Conservation (phyloP, 2,329 filamentous ascomycete genomes). For the Trichoderma oligosporum region DNA sequence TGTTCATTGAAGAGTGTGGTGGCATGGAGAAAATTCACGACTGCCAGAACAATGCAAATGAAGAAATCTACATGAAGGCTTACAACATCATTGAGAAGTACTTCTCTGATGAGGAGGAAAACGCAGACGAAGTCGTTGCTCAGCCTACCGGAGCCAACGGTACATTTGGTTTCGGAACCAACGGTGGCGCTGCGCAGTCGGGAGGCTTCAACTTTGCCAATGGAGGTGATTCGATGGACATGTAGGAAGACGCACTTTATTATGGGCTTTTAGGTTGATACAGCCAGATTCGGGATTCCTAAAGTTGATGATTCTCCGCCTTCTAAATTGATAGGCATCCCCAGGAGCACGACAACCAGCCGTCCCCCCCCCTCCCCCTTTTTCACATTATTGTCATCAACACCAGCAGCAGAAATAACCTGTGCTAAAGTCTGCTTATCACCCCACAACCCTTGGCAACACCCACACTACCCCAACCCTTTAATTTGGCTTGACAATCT, state of each 20-base stretch:
- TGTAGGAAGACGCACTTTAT: conserved; percentile 42
- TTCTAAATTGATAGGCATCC: conserved; percentile 10
- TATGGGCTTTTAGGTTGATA: conserved; percentile 2
- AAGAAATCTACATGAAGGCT: conserved; percentile 99
- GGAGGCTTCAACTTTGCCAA: conserved; percentile 94
- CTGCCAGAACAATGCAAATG: conserved; percentile 99
- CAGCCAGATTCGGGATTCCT: not conserved
- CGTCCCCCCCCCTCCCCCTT: not conserved
- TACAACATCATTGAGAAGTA: conserved; percentile 99
- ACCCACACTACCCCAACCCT: conserved; percentile 33
- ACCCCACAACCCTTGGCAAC: conserved; percentile 30
- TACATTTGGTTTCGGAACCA: conserved; percentile 75
- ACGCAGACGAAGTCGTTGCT: conserved; percentile 75
- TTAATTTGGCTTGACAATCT: conserved; percentile 39
- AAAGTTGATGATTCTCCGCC: not conserved
- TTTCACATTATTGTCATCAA: conserved; percentile 14
- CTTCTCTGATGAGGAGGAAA: conserved; percentile 97
- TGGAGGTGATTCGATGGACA: conserved; percentile 61
- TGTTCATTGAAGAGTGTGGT: conserved; percentile 97
- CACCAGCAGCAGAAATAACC: conserved; percentile 11
- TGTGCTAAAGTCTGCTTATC: conserved; percentile 10
- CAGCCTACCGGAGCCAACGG: conserved; percentile 66
- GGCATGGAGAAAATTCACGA: conserved; percentile 99
- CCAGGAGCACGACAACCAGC: conserved; percentile 10
- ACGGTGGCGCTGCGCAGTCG: conserved; percentile 55